phyloP scores from a whole-genome alignment of 2,329 filamentous ascomycete species.

The Microdochium trichocladiopsis region DNA sequence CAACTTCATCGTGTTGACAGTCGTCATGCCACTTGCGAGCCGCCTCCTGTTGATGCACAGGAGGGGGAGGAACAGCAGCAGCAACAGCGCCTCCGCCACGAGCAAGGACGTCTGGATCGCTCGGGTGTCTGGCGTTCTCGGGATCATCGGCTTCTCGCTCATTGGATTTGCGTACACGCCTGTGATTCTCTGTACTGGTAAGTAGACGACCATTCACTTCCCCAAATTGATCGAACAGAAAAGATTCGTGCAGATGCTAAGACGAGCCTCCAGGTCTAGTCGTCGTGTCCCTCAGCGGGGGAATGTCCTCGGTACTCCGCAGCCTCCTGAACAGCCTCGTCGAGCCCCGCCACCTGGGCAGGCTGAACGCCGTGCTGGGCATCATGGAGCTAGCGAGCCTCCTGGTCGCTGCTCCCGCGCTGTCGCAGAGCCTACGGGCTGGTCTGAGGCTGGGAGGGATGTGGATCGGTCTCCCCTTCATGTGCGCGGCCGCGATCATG shows the following conservation, averaged over 20 bases:
- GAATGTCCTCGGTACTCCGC: conserved; percentile 34
- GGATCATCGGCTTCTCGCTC: conserved; percentile 25
- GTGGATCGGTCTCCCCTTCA: conserved; percentile 44
- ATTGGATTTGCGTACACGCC: conserved; percentile 27
- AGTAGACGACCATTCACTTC: neutral
- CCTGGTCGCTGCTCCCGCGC: conserved; percentile 35
- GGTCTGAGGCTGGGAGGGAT: conserved; percentile 37
- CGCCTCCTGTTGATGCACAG: conserved; percentile 21
- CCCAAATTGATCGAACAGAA: neutral
- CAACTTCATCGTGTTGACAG: conserved; percentile 28
- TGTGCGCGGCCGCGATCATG: conserved; percentile 26
- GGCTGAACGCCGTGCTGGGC: conserved; percentile 44
- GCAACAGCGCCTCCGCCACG: conserved; percentile 20
- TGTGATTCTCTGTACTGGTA: conserved; percentile 19
- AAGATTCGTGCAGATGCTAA: neutral
- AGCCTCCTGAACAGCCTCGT: conserved; percentile 46
- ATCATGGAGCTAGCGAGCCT: conserved; percentile 42
- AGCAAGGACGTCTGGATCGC: conserved; percentile 32
- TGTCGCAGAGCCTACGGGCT: conserved; percentile 36
- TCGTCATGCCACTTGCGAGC: conserved; percentile 27
- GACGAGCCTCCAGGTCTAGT: conserved; percentile 25
- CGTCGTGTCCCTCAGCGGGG: conserved; percentile 35
- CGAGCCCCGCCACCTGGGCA: conserved; percentile 44
- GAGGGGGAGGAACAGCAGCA: too few relatives aligned
- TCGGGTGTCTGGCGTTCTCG: conserved; percentile 22